phyloP scores from a whole-genome alignment of 2,329 filamentous ascomycete genomes.

The Exserohilum turcica region DNA sequence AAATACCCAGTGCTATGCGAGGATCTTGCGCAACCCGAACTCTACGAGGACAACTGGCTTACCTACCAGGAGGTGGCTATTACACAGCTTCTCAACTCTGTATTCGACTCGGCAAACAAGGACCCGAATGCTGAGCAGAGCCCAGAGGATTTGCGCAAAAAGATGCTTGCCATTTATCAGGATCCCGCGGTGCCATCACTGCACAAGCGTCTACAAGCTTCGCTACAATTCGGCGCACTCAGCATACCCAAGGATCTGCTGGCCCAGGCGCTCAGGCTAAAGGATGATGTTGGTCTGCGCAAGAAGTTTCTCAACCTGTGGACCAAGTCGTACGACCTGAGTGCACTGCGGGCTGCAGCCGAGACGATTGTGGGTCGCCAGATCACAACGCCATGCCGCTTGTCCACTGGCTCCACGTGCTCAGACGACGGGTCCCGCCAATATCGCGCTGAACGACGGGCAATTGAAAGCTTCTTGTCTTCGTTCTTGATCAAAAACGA shows the following conservation, averaged over 20 bases:
- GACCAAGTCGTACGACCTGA: constrained; percentile 62
- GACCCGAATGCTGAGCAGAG: constrained; percentile 36
- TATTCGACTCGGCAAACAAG: constrained; percentile 53
- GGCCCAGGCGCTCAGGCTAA: constrained; percentile 53
- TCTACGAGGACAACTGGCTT: constrained; percentile 69
- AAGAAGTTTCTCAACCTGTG: constrained; percentile 63
- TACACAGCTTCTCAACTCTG: constrained; percentile 63
- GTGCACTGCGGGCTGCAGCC: constrained; percentile 57
- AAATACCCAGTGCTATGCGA: constrained; percentile 61
- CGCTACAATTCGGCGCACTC: constrained; percentile 62
- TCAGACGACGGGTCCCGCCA: constrained; percentile 44
- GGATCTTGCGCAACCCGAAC: constrained; percentile 59
- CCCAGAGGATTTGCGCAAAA: constrained; percentile 50
- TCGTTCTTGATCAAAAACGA: constrained; percentile 64
- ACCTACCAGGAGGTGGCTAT: constrained; percentile 65
- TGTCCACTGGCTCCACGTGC: constrained; percentile 44
- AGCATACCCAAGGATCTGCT: constrained; percentile 60
- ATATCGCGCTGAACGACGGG: constrained; percentile 48
- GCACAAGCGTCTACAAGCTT: constrained; percentile 63
- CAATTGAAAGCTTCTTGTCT: constrained; percentile 60
- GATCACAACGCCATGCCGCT: constrained; percentile 46
- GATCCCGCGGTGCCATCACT: constrained; percentile 56
- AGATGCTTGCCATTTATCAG: constrained; percentile 61
- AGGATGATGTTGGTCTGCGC: constrained; percentile 63
- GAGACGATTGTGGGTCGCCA: constrained; percentile 66